Conservation (phyloP, 1,139 yeast species). For the Spencermartinsiella ligniputridi region DNA sequence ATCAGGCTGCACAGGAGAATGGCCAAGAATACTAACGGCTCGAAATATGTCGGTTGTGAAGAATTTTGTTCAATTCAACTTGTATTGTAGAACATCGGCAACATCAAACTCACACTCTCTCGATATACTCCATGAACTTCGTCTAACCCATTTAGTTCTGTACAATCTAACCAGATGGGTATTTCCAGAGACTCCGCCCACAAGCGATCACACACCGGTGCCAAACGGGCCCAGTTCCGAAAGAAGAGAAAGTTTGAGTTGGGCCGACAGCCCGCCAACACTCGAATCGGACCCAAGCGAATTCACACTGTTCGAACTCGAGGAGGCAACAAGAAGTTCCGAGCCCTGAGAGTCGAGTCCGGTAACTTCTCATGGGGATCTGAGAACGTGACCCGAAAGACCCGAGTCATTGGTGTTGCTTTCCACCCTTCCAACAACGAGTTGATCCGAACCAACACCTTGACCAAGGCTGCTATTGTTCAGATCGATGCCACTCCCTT, state of each 20-base stretch:
- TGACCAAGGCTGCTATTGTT: constrained; percentile 97
- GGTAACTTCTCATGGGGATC: constrained; percentile 99
- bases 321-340: constrained; percentile 99
- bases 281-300: constrained; percentile 99
- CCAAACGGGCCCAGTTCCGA: constrained; percentile 99
- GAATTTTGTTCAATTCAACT: neutral
- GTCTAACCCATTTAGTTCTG: too few relatives aligned
- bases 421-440: constrained; percentile 99
- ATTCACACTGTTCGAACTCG: constrained; percentile 99
- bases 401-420: constrained; percentile 96
- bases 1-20: too few relatives aligned
- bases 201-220: constrained; percentile 99
- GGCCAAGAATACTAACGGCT: too few relatives aligned
- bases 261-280: constrained; percentile 99
- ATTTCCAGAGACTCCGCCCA: constrained; percentile 99
- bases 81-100: neutral
- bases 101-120: neutral
- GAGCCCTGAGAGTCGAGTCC: constrained; percentile 98
- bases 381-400: constrained; percentile 97
- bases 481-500: constrained; percentile 99
- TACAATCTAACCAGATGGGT: constrained; percentile 79
- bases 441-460: constrained; percentile 98
- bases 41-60: too few relatives aligned
- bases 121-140: neutral
- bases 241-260: constrained; percentile 99